Percentiles rank a stretch among this genome's conserved stretches.
Conservation (phyloP, 2,329 filamentous ascomycete genomes). For the Nemania sp. region DNA sequence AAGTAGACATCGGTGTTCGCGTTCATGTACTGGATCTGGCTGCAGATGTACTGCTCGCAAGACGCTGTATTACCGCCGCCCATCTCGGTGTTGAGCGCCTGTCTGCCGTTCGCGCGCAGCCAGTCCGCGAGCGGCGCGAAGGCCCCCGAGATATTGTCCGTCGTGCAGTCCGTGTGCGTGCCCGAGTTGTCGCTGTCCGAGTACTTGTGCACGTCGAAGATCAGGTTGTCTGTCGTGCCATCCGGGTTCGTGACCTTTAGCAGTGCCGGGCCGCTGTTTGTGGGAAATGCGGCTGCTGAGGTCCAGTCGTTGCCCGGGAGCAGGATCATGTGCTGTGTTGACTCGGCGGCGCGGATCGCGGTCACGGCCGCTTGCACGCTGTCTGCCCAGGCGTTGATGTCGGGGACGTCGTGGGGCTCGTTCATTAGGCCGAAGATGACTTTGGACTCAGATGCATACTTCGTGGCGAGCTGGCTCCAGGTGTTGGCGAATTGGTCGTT, state of each 20-base stretch:
- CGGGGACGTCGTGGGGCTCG: conserved; percentile 50
- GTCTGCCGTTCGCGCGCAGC: conserved; percentile 40
- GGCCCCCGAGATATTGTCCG: conserved; percentile 39
- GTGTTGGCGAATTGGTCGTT: conserved; percentile 59
- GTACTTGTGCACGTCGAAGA: conserved; percentile 51
- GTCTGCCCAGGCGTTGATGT: conserved; percentile 51
- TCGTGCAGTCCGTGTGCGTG: conserved; percentile 40
- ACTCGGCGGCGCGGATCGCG: conserved; percentile 26
- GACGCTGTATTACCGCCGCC: conserved; percentile 42
- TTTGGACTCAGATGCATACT: conserved; percentile 49
- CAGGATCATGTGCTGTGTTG: conserved; percentile 48
- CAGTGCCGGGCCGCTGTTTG: conserved; percentile 45
- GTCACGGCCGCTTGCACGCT: conserved; percentile 48
- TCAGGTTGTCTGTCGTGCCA: conserved; percentile 45
- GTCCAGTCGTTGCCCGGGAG: conserved; percentile 55
- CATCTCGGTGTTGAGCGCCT: conserved; percentile 43
- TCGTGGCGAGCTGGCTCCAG: conserved; percentile 58
- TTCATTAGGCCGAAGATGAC: conserved; percentile 60
- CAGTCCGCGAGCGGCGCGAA: conserved; percentile 42
- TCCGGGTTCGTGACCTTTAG: conserved; percentile 48
- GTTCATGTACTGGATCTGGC: conserved; percentile 40
- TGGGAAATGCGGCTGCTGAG: conserved; percentile 41
- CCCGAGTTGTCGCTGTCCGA: conserved; percentile 43
- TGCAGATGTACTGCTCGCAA: conserved; percentile 40
- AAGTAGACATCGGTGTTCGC: conserved; percentile 35